Percentiles rank a stretch among this genome's conserved stretches.
Conservation (phyloP, 2,329 filamentous ascomycete species). For the Aschersonia sp. region DNA sequence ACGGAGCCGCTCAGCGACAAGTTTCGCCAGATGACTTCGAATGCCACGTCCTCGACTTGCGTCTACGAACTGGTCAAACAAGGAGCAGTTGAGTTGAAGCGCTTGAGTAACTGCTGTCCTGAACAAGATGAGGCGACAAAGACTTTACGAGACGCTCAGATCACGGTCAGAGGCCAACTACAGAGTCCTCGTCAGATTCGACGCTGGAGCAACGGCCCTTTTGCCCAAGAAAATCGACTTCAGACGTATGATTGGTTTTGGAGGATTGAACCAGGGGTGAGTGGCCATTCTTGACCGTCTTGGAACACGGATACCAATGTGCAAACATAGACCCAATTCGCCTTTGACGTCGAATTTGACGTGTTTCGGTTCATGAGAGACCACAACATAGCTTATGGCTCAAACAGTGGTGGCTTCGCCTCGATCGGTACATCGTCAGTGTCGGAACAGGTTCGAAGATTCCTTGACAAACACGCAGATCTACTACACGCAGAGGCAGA, state of each 20-base stretch:
- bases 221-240: constrained; percentile 65
- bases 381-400: constrained; percentile 66
- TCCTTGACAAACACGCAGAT: constrained; percentile 28
- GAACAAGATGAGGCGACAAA: constrained; percentile 1
- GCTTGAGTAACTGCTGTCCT: background rate
- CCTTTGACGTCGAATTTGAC: constrained; percentile 60
- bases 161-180: constrained; percentile 33
- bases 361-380: constrained; percentile 78
- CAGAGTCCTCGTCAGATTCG: constrained; percentile 59
- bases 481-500: constrained; percentile 32
- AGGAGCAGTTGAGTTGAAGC: constrained; percentile 50
- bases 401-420: constrained; percentile 35
- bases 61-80: constrained; percentile 59
- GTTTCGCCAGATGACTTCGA: constrained; percentile 56
- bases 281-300: constrained; percentile 8
- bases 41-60: constrained; percentile 55
- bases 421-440: constrained; percentile 26
- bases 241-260: constrained; percentile 44
- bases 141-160: background rate
- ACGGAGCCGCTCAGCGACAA: constrained; percentile 62
- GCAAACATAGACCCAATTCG: constrained; percentile 31
- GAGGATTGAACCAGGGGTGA: constrained; percentile 45
- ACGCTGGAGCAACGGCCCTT: constrained; percentile 70
- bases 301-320: background rate
- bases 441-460: constrained; percentile 29